These are phyloP conservation scores for Pulicaria dysenterica DNA, from an alignment of 129 eudicot genomes.

Conservation along the genomic window DNA sequence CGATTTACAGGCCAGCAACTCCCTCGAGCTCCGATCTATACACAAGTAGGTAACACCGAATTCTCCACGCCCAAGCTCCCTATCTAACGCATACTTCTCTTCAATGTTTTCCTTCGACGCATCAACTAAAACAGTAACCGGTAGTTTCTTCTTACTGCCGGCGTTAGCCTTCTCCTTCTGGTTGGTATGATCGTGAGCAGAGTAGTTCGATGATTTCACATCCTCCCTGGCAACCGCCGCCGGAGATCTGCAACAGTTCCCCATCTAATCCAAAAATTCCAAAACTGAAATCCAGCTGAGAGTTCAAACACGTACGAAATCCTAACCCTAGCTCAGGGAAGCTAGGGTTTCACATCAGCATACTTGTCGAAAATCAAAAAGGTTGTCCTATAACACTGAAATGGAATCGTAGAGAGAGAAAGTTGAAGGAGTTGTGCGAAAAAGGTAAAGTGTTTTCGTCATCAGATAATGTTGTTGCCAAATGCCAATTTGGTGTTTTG, in stretches of 20 bases:
- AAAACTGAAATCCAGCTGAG: constrained; percentile 8
- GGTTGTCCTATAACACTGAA: constrained; percentile 29
- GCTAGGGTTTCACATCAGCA: constrained; percentile 39
- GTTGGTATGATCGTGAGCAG: constrained; percentile 52
- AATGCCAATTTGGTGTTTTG: constrained; percentile 15
- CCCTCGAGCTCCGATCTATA: constrained; percentile 63
- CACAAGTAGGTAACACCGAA: constrained; percentile 90
- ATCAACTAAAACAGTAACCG: constrained; percentile 55
- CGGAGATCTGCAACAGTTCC: constrained; percentile 98
- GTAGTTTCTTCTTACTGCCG: constrained; percentile 40
- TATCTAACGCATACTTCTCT: constrained; percentile 69
- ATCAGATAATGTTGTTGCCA: constrained; percentile 17
- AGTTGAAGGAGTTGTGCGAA: constrained; percentile 23
- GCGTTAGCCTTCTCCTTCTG: constrained; percentile 46
- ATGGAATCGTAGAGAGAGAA: constrained; percentile 22
- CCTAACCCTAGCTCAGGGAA: constrained; percentile 42
- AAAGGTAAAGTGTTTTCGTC: constrained; percentile 16
- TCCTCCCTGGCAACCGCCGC: constrained; percentile 95
- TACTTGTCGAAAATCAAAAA: constrained; percentile 20
- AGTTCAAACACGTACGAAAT: neutral
- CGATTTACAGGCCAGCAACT: constrained; percentile 87
- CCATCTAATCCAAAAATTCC: constrained; percentile 51
- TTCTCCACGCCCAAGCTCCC: constrained; percentile 92
- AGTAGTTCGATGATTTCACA: constrained; percentile 71
- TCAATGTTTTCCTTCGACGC: constrained; percentile 62